Conservation (phyloP, 805 yeast genomes). For the Candida stauntonica region DNA sequence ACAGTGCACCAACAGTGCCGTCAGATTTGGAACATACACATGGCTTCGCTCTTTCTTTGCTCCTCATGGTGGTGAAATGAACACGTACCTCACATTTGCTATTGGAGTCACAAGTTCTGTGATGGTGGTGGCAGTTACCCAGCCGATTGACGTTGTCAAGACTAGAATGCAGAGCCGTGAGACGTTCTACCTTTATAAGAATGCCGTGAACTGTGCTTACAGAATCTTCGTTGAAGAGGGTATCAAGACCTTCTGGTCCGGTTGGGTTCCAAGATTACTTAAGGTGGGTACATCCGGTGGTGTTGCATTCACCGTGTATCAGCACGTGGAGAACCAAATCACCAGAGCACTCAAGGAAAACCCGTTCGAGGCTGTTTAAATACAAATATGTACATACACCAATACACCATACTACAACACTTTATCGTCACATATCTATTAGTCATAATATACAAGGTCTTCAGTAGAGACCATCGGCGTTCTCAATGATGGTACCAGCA, state of each 20-base stretch:
- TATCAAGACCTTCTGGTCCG: conserved; percentile 46
- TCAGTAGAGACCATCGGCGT: conserved; percentile 22
- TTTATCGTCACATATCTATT: too few relatives aligned
- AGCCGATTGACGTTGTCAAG: conserved; percentile 85
- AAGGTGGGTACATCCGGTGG: conserved; percentile 72
- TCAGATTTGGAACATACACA: conserved; percentile 80
- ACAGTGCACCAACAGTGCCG: conserved; percentile 74
- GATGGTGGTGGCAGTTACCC: conserved; percentile 75
- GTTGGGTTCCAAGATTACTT: conserved; percentile 62
- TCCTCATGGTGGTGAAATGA: conserved; percentile 42
- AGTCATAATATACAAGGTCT: conserved; percentile 1
- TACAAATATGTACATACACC: background rate
- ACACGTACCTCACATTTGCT: conserved; percentile 31
- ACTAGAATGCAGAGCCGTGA: conserved; percentile 80
- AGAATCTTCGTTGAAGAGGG: conserved; percentile 46
- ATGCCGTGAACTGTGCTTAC: conserved; percentile 53
- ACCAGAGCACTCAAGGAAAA: conserved; percentile 33
- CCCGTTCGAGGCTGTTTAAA: conserved; percentile 32
- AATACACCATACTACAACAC: too few relatives aligned
- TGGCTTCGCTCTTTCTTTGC: conserved; percentile 66
- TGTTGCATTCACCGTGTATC: conserved; percentile 61
- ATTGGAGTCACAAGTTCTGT: conserved; percentile 62
- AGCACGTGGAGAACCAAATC: conserved; percentile 47
- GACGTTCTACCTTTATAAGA: conserved; percentile 53
- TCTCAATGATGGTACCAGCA: conserved; percentile 49